Evolutionary conservation across 2,329 filamentous ascomycete species (phyloP).

Genomic region (Colletotrichum horii): DNA sequence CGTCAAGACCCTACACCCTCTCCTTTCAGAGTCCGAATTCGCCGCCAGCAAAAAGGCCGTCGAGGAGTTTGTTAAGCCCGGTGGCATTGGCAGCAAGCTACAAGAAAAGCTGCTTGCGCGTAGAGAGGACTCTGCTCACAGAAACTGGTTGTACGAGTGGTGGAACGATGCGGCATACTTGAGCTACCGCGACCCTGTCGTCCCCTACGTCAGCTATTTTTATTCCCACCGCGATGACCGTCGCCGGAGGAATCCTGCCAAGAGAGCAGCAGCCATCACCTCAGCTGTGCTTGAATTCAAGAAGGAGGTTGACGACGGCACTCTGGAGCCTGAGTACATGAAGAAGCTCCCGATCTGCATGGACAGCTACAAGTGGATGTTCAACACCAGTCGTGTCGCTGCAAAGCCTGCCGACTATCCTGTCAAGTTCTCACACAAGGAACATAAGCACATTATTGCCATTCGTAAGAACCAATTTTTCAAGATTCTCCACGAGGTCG

Average conservation of each 20-base stretch:
- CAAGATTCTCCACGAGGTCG: constrained; percentile 83
- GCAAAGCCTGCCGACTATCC: constrained; percentile 83
- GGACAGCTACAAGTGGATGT: constrained; percentile 99
- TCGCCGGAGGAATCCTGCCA: constrained; percentile 83
- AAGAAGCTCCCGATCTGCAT: constrained; percentile 97
- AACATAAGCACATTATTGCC: constrained; percentile 87
- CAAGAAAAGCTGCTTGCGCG: constrained; percentile 86
- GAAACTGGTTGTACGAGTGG: constrained; percentile 98
- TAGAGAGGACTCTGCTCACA: constrained; percentile 78
- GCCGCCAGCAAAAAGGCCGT: constrained; percentile 82
- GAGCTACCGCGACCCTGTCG: constrained; percentile 90
- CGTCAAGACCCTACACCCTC: constrained; percentile 78
- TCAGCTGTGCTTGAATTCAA: constrained; percentile 92
- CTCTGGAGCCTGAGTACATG: constrained; percentile 97
- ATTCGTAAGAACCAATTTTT: constrained; percentile 98
- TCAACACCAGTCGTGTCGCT: constrained; percentile 89
- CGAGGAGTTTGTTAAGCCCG: constrained; percentile 86
- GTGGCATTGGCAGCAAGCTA: constrained; percentile 79
- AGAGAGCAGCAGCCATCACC: constrained; percentile 89
- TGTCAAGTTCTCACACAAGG: constrained; percentile 75
- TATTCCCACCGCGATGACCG: constrained; percentile 97
- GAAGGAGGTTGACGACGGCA: constrained; percentile 81
- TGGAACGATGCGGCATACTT: constrained; percentile 97
- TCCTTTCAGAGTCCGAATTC: constrained; percentile 72
- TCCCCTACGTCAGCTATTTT: constrained; percentile 99